Percentiles rank a stretch among this genome's conserved stretches.
Evolutionary conservation across 176 grass and related monocot genomes (phyloP).

Genomic region (Eragrostis nindensis): DNA sequence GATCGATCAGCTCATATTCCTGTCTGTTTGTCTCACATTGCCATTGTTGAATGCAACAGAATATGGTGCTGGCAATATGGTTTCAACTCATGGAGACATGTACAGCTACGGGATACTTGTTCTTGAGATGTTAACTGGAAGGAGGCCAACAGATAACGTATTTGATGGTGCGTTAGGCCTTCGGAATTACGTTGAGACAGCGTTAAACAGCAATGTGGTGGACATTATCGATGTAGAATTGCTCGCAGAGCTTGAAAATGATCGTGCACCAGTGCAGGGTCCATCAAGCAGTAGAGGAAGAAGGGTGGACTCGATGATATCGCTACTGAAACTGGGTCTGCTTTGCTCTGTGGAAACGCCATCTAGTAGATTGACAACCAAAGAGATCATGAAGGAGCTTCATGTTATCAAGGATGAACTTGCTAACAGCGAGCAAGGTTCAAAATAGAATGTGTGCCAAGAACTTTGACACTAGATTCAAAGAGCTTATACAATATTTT

Average conservation of each 20-base stretch:
- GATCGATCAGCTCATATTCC: no score
- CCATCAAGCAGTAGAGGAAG: background rate
- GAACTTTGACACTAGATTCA: background rate
- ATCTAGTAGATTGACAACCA: background rate
- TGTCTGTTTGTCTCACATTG: no score
- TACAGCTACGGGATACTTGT: slow-evolving; percentile 56
- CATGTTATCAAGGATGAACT: background rate
- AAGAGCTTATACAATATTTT: background rate
- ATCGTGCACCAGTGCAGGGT: background rate
- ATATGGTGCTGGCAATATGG: slow-evolving; percentile 38
- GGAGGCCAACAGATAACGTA: slow-evolving; percentile 25
- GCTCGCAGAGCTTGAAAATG: background rate
- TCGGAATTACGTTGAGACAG: slow-evolving; percentile 20
- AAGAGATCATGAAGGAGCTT: slow-evolving; percentile 21
- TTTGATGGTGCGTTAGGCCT: slow-evolving; percentile 27
- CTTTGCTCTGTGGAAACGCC: slow-evolving; percentile 20
- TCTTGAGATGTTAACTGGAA: slow-evolving; percentile 48
- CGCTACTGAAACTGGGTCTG: slow-evolving; percentile 18
- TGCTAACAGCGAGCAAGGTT: background rate
- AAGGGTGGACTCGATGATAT: background rate
- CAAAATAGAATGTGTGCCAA: background rate
- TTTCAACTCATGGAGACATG: slow-evolving; percentile 41
- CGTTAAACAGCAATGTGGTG: background rate
- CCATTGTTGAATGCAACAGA: slow-evolving; percentile 17
- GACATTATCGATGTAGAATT: slow-evolving; percentile 21